A percentile compares a stretch with the other conserved stretches of the same genome.
These are phyloP conservation scores for Fusarium mexicanum DNA, from an alignment of 2,329 filamentous ascomycete species.

Conservation along the genomic window DNA sequence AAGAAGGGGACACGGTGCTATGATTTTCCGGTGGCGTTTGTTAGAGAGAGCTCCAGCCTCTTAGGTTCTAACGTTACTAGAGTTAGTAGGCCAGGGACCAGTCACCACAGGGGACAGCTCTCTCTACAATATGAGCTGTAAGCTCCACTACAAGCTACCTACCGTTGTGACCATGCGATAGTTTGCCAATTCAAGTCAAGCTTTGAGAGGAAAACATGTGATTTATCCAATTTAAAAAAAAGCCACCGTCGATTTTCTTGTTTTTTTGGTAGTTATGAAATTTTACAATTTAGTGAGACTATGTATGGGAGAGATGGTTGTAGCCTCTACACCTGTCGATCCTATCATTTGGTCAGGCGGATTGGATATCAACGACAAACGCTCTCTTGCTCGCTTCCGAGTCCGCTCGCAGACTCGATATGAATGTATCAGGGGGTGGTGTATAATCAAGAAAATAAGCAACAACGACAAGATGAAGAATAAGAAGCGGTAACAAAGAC, in stretches of 20 bases:
- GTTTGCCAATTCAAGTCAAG: slow-evolving; percentile 11
- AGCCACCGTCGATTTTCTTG: background rate
- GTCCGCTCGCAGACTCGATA: slow-evolving; percentile 47
- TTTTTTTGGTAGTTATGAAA: slow-evolving; percentile 6
- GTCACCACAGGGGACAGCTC: background rate
- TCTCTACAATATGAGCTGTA: background rate
- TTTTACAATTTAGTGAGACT: slow-evolving; percentile 49
- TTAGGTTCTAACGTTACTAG: background rate
- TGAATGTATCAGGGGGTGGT: slow-evolving; percentile 48
- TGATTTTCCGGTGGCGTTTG: slow-evolving; percentile 46
- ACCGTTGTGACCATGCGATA: slow-evolving; percentile 6
- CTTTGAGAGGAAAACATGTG: background rate
- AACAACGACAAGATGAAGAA: slow-evolving; percentile 35
- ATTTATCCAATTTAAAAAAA: background rate
- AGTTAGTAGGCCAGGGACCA: background rate
- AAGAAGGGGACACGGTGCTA: slow-evolving; percentile 46
- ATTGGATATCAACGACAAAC: slow-evolving; percentile 44
- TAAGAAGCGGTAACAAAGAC: slow-evolving; percentile 35
- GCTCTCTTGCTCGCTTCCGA: slow-evolving; percentile 43
- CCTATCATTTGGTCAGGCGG: slow-evolving; percentile 27
- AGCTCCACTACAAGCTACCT: slow-evolving; percentile 11
- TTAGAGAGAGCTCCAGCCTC: slow-evolving; percentile 2
- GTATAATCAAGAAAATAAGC: slow-evolving; percentile 46
- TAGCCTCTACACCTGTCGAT: slow-evolving; percentile 43
- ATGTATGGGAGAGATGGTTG: slow-evolving; percentile 45